Evolutionary conservation across 2,329 filamentous ascomycete genomes (phyloP), one percentile per base, ranked within the genome.

Genomic region (Tolypocladium cylindrosporum): DNA sequence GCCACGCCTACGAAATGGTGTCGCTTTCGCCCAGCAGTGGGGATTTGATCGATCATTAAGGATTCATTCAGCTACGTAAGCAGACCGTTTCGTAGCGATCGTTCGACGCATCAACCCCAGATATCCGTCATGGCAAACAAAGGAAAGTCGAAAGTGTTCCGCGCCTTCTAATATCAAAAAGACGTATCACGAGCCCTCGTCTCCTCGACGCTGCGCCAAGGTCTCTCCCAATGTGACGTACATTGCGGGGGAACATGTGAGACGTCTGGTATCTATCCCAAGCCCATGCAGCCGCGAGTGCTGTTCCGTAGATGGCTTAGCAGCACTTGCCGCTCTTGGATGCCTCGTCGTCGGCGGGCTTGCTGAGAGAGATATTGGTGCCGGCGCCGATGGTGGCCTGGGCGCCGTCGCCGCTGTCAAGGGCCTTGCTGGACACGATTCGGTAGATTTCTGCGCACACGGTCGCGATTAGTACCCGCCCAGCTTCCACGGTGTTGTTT

Each of bases 341-440:
- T 67, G 89, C 83, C 56, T 77, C 77, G 68, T 90, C 83, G 67
- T 94, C 90, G 65, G 89, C 85, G 55, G 90, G 85, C 77, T 93
- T 91, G 82, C 85, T 93, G 69, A 96, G 88, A 64, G 91, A 88
- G 69, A 97, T 89, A 73, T 89, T 91, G 67, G 85, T 87, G 68
- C 90, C 89, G 65, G 89, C 85, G 65, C 86, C 86, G 68, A 94
- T 88, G 64, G 89, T 88, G 70, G 89, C 88, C 72, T 90, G 88
- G 63, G 87, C 82, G 61, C 85, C 84, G 67, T 96, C 92, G 70
- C 90, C 91, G 70, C 89, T 90, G 73, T 97, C 93, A 68, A 97
- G 86, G 48, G 91, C 91, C 83, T 97, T 97, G 84, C 89, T 94
- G 58, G 93, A 97, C 64, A 99, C 94, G 69, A 99, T 99, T 71